These are phyloP conservation scores for Vitellaria paradoxa DNA, from an alignment of 179 eudicot species.

Conservation along the genomic window DNA sequence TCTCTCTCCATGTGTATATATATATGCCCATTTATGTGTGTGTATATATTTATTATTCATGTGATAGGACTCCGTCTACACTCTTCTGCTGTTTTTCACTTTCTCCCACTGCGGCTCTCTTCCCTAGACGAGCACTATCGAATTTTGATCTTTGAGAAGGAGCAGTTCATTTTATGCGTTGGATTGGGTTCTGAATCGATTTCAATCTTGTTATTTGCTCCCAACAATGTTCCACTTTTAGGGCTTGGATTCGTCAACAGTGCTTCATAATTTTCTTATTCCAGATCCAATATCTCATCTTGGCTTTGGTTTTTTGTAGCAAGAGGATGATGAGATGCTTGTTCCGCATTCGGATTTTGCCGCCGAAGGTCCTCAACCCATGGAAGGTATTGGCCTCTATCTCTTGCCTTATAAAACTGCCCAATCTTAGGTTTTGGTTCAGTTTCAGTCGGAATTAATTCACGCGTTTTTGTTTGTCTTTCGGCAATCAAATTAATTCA, in stretches of 20 bases:
- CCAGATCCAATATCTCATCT: constrained; percentile 30
- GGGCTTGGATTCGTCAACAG: constrained; percentile 14
- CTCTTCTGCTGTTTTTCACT: not conserved
- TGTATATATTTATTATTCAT: not conserved
- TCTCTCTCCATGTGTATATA: not conserved
- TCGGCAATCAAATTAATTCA: not conserved
- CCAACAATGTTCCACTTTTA: constrained; percentile 1
- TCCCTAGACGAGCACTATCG: not conserved
- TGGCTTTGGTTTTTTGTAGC: constrained; percentile 36
- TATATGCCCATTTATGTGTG: not conserved
- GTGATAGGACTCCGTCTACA: not conserved
- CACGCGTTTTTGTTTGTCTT: not conserved
- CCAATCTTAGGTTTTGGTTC: not conserved
- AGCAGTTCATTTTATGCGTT: not conserved
- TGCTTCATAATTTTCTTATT: not conserved
- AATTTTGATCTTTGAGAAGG: not conserved
- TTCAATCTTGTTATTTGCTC: not conserved
- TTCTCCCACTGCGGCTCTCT: too few species aligned
- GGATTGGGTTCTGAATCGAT: constrained; percentile 8
- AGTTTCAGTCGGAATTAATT: constrained; percentile 6
- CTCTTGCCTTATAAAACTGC: not conserved
- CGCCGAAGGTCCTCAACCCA: constrained; percentile 35
- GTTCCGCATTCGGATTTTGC: constrained; percentile 67
- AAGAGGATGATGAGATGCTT: constrained; percentile 77
- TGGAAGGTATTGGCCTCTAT: constrained; percentile 54